phyloP scores from a whole-genome alignment of 1,139 yeast genomes.

The Spathaspora sp. region DNA sequence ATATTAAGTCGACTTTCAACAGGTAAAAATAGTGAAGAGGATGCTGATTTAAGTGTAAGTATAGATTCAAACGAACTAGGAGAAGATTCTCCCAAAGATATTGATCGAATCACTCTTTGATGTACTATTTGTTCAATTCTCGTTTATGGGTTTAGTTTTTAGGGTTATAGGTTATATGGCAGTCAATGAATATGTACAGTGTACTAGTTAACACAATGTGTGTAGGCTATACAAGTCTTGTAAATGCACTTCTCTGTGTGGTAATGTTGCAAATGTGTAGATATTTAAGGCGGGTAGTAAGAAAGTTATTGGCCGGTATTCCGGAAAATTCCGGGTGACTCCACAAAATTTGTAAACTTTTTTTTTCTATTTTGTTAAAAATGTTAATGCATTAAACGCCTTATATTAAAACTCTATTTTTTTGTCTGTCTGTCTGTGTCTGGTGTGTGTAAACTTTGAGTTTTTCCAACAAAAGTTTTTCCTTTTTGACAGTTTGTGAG shows the following conservation, averaged over 20 bases:
- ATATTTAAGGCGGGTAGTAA: not conserved
- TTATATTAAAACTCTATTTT: not conserved
- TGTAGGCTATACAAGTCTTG: no score
- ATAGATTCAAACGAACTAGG: constrained; percentile 22
- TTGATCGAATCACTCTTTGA: not conserved
- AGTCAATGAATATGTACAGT: no score
- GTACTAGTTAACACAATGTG: no score
- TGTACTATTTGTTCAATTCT: not conserved
- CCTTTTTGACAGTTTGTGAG: not conserved
- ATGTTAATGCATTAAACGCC: not conserved
- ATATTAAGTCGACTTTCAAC: constrained; percentile 23
- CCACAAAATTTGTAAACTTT: not conserved
- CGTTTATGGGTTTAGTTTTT: not conserved
- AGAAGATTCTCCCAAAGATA: not conserved
- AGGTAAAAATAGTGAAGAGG: not conserved
- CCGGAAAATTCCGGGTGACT: not conserved
- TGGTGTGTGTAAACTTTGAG: no score
- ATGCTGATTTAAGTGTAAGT: constrained; percentile 22
- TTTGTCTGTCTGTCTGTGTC: not conserved
- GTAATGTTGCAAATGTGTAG: not conserved
- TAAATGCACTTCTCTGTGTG: no score
- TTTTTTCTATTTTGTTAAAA: not conserved
- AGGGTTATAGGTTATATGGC: no score
- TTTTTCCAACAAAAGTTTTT: not conserved
- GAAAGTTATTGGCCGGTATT: no score